phyloP scores from a whole-genome alignment of 2,329 filamentous ascomycete species.

The Claviceps quebecensis region DNA sequence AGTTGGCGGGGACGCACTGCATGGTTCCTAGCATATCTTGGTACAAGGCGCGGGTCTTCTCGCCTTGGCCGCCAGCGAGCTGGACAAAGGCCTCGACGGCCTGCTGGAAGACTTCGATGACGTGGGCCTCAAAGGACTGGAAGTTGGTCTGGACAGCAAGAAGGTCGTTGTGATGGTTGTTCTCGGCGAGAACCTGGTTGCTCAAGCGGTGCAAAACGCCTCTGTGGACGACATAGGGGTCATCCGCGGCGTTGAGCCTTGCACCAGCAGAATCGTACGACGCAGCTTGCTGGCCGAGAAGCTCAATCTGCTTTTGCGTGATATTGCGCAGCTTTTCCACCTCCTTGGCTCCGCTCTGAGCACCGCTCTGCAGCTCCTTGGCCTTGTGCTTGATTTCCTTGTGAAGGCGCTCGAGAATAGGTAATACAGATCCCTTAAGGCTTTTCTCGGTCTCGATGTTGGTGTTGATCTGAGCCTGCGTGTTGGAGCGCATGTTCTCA shows the following conservation, averaged over 20 bases:
- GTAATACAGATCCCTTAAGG: slow-evolving; percentile 72
- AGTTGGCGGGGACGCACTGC: slow-evolving; percentile 67
- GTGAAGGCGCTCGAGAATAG: slow-evolving; percentile 80
- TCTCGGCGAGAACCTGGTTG: slow-evolving; percentile 88
- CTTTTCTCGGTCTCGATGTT: slow-evolving; percentile 86
- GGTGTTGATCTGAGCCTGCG: slow-evolving; percentile 76
- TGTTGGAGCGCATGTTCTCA: slow-evolving; percentile 87
- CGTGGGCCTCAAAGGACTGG: slow-evolving; percentile 70
- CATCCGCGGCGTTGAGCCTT: slow-evolving; percentile 55
- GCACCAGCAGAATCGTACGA: slow-evolving; percentile 63
- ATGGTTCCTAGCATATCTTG: slow-evolving; percentile 65
- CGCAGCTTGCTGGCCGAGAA: slow-evolving; percentile 76
- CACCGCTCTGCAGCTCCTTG: slow-evolving; percentile 75
- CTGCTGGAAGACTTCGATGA: slow-evolving; percentile 70
- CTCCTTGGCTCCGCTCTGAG: slow-evolving; percentile 72
- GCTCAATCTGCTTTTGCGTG: slow-evolving; percentile 93
- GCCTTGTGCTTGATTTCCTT: slow-evolving; percentile 93
- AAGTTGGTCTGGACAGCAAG: slow-evolving; percentile 87
- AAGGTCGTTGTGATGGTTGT: slow-evolving; percentile 87
- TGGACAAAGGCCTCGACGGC: slow-evolving; percentile 73
- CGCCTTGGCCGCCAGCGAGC: slow-evolving; percentile 64
- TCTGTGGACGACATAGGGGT: slow-evolving; percentile 78
- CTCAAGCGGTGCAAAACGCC: slow-evolving; percentile 71
- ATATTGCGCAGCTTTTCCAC: slow-evolving; percentile 76
- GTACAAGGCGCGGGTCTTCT: slow-evolving; percentile 70